Percentiles rank a stretch among this genome's conserved stretches.
Evolutionary conservation across 2,329 filamentous ascomycete genomes (phyloP).

Genomic region (Fusarium algeriense): DNA sequence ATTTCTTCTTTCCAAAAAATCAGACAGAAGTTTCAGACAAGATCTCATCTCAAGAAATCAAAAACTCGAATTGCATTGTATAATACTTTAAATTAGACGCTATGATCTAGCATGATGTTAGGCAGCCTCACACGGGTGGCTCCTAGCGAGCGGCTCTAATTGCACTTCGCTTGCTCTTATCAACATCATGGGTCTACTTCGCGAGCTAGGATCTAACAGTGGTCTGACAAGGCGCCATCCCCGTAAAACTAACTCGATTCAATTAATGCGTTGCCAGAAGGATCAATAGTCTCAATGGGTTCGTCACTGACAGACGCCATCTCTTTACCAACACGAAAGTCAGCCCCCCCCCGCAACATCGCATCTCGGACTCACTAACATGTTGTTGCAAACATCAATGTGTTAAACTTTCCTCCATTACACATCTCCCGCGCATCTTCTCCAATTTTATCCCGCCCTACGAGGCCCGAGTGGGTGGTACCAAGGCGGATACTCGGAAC

Average conservation of each 20-base stretch:
- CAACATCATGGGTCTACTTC: conserved; percentile 3
- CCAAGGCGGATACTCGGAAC: conserved; percentile 21
- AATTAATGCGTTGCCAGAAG: conserved; percentile 15
- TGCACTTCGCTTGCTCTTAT: not conserved
- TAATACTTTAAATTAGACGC: not conserved
- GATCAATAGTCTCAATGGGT: conserved; percentile 20
- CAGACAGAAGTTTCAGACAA: not conserved
- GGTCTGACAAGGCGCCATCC: conserved; percentile 8
- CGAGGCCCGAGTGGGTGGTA: conserved; percentile 2
- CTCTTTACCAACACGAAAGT: not conserved
- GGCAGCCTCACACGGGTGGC: not conserved
- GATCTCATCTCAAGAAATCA: too few relatives aligned
- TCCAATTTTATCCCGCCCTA: conserved; percentile 15
- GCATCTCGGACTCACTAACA: not conserved
- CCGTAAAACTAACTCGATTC: conserved; percentile 9
- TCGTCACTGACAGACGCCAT: conserved; percentile 5
- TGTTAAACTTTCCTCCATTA: not conserved
- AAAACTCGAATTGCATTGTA: not conserved
- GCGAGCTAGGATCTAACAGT: conserved; percentile 10
- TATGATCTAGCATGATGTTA: not conserved
- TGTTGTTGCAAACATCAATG: not conserved
- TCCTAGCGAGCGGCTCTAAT: not conserved
- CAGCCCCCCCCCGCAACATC: not conserved
- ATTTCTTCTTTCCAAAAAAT: not conserved
- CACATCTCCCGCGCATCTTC: conserved; percentile 1